A percentile compares a stretch with the other conserved stretches of the same genome.
phyloP scores from a whole-genome alignment of 768 basidiomycete genomes.

The Mycena leptocephala region DNA sequence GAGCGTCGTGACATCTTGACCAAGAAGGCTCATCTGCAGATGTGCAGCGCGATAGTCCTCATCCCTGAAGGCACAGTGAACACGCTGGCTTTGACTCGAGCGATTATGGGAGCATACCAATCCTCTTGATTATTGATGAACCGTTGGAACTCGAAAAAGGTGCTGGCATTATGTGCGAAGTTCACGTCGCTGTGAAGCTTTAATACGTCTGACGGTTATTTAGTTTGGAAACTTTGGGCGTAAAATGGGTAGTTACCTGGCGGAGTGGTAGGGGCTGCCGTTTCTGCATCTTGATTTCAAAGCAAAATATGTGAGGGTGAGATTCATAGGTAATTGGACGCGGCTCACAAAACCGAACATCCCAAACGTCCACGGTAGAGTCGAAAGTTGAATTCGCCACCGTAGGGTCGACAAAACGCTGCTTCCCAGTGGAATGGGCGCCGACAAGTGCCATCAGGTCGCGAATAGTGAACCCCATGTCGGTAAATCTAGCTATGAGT shows the following conservation, averaged over 20 bases:
- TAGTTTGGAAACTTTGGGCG: not conserved
- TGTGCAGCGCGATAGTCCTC: slow-evolving; percentile 34
- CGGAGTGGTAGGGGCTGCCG: not conserved
- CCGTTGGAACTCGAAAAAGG: slow-evolving; percentile 14
- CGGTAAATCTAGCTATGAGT: slow-evolving; percentile 25
- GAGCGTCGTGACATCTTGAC: slow-evolving; percentile 12
- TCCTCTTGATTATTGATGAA: slow-evolving; percentile 32
- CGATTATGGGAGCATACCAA: slow-evolving; percentile 22
- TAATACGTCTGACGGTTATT: not conserved
- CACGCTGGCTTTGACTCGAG: too few species aligned
- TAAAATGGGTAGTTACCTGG: not conserved
- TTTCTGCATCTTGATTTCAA: not conserved
- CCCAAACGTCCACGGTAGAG: slow-evolving; percentile 32
- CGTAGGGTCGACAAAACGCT: slow-evolving; percentile 27
- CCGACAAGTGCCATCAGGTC: slow-evolving; percentile 34
- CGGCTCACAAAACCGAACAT: slow-evolving; percentile 30
- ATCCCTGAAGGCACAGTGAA: slow-evolving; percentile 16
- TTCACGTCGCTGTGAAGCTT: slow-evolving; percentile 25
- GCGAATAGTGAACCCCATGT: slow-evolving; percentile 28
- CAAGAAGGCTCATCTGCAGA: slow-evolving; percentile 29
- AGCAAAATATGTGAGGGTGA: not conserved
- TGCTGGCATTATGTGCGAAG: slow-evolving; percentile 27
- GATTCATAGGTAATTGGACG: not conserved
- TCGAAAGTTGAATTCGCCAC: slow-evolving; percentile 9
- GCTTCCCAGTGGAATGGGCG: slow-evolving; percentile 24